A percentile compares a stretch with the other conserved stretches of the same genome.
Conservation (phyloP, 495 filamentous ascomycete genomes). For the Aspergillus saccharolyticus region DNA sequence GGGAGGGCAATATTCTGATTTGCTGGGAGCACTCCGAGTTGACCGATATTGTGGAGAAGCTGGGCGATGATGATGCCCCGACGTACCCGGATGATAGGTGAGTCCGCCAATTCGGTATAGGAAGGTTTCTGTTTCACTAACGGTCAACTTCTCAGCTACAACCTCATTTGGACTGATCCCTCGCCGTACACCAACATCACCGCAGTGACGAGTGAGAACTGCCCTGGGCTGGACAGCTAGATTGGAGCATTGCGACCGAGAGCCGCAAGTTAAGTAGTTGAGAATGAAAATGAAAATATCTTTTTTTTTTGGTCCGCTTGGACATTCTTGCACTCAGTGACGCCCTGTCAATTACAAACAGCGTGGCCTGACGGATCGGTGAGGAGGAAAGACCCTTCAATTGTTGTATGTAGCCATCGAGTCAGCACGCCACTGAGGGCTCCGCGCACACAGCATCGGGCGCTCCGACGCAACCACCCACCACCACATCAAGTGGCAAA, state of each 20-base stretch:
- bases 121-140: neutral
- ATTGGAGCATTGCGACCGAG: neutral
- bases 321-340: no score
- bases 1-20: constrained; percentile 50
- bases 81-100: constrained; percentile 12
- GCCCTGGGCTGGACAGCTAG: constrained; percentile 24
- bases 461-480: neutral
- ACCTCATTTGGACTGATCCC: constrained; percentile 41
- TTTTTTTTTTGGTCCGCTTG: no score
- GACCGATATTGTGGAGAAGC: constrained; percentile 39
- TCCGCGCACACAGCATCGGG: neutral
- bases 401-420: neutral
- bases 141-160: constrained; percentile 23
- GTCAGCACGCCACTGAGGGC: neutral
- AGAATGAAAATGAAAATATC: neutral
- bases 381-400: neutral
- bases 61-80: constrained; percentile 40
- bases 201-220: constrained; percentile 29
- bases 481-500: neutral
- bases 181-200: constrained; percentile 32
- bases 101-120: no score
- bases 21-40: constrained; percentile 53
- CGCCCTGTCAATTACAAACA: no score
- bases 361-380: neutral
- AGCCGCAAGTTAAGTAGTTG: neutral